phyloP scores from a whole-genome alignment of 768 basidiomycete genomes.

The Nidularia sp. region DNA sequence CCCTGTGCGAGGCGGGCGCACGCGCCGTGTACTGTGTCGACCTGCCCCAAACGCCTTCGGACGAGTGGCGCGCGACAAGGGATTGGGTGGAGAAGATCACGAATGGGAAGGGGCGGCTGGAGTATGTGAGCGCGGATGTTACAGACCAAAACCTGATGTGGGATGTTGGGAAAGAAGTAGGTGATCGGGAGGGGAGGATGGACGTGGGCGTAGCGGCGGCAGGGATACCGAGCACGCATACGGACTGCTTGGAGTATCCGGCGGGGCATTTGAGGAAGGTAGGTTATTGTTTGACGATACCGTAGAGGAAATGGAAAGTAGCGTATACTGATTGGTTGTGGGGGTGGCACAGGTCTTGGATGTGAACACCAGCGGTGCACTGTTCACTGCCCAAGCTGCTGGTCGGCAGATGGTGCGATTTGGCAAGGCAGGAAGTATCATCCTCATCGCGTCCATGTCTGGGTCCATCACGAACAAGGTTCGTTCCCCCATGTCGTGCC shows the following conservation, averaged over 20 bases:
- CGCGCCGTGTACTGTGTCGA: slow-evolving; percentile 58
- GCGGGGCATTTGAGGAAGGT: slow-evolving; percentile 56
- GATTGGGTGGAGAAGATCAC: slow-evolving; percentile 20
- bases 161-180: slow-evolving; percentile 49
- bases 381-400: slow-evolving; percentile 60
- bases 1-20: slow-evolving; percentile 21
- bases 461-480: slow-evolving; percentile 62
- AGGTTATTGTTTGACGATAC: slow-evolving; percentile 5
- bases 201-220: slow-evolving; percentile 68
- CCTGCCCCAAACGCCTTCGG: slow-evolving; percentile 41
- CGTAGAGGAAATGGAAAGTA: background rate
- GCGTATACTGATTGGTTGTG: background rate
- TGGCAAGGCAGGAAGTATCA: slow-evolving; percentile 46
- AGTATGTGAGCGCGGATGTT: slow-evolving; percentile 55
- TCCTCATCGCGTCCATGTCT: slow-evolving; percentile 58
- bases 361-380: slow-evolving; percentile 56
- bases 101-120: slow-evolving; percentile 21
- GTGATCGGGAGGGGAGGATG: slow-evolving; percentile 52
- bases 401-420: slow-evolving; percentile 53
- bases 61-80: slow-evolving; percentile 48
- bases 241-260: slow-evolving; percentile 52
- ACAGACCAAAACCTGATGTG: slow-evolving; percentile 45
- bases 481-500: slow-evolving; percentile 2
- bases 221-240: slow-evolving; percentile 45
- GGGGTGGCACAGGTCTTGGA: background rate